Evolutionary conservation across 192 early-diverging fungal species (phyloP), one percentile per base, ranked within the genome.

Genomic region (Funneliformis geosporum): DNA sequence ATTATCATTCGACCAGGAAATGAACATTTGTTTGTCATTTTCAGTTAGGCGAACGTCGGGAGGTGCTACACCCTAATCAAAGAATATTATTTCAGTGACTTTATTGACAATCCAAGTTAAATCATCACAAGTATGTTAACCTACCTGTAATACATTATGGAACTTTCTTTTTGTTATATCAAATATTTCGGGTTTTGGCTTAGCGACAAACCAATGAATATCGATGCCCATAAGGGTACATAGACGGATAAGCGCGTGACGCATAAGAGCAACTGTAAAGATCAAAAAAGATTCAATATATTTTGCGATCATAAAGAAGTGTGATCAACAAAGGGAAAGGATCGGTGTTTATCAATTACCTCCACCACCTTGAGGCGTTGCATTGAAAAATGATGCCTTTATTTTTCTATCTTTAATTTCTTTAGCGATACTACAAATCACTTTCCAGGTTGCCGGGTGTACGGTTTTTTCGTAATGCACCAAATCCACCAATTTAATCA

Each of bases 101-200:
- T 68, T 14, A 62, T 62, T 33, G 33, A 33, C 33, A 33, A 2
- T 33, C 2, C 33, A 0, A 0, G 2, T 11, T 62, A 21, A 62
- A n/a, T 8, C 14, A 62, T 62, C 39, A 38, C 16, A 21, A 68
- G 16, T 7, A 33, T 2, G 11, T 42, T 68, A 5, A 40, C 0
- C 2, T 69, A 69, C 70, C 86, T 96, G 94, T 67, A 95, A 85
- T 11, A 95, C 91, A 79, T 96, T 96, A 84, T 96, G 94, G 81
- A 95, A 94, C 82, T 94, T 94, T 80, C 93, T 86, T 84, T 95
- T 96, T 62, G 94, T 96, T 59, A 95, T 93, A 80, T 94, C 91
- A 85, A 95, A 96, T 6, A 96, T 90, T 60, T 93, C 92, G 21
- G 93, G 93, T 74, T 93, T 94, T 59, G 94, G 94, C 76, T 93